Evolutionary conservation across 164 flowering plant genomes (phyloP).

Genomic region (Liquidambar formosana): DNA sequence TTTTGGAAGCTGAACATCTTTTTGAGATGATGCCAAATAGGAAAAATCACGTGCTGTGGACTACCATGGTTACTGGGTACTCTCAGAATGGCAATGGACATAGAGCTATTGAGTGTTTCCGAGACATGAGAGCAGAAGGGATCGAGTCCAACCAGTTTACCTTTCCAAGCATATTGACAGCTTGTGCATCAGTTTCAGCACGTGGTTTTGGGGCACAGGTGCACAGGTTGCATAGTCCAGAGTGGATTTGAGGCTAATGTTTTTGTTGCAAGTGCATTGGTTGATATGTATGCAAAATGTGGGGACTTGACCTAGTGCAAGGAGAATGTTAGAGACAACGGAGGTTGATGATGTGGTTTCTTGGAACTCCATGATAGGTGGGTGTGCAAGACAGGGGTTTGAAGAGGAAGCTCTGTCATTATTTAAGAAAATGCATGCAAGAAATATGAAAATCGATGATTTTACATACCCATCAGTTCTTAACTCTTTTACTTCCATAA

Average conservation of each 20-base stretch:
- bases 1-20: constrained; percentile 59
- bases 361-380: constrained; percentile 86
- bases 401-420: constrained; percentile 58
- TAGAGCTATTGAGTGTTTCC: constrained; percentile 57
- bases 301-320: constrained; percentile 54
- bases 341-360: constrained; percentile 63
- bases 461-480: constrained; percentile 77
- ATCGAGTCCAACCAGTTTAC: constrained; percentile 69
- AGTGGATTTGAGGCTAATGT: constrained; percentile 63
- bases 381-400: constrained; percentile 64
- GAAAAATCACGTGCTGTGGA: constrained; percentile 71
- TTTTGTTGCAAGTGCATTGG: constrained; percentile 70
- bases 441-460: constrained; percentile 60
- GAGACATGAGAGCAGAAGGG: constrained; percentile 54
- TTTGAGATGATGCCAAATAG: constrained; percentile 40
- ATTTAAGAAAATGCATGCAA: constrained; percentile 57
- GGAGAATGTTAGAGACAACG: constrained; percentile 45
- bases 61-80: constrained; percentile 79
- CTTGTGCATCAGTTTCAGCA: constrained; percentile 49
- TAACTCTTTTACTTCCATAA: constrained; percentile 50
- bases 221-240: constrained; percentile 59
- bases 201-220: constrained; percentile 64
- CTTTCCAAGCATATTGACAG: constrained; percentile 69
- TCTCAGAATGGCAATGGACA: constrained; percentile 57
- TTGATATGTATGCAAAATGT: constrained; percentile 85